Base-by-base conservation (phyloP, 352 stramenopile genomes). In the Globisporangium perplexum region DNA sequence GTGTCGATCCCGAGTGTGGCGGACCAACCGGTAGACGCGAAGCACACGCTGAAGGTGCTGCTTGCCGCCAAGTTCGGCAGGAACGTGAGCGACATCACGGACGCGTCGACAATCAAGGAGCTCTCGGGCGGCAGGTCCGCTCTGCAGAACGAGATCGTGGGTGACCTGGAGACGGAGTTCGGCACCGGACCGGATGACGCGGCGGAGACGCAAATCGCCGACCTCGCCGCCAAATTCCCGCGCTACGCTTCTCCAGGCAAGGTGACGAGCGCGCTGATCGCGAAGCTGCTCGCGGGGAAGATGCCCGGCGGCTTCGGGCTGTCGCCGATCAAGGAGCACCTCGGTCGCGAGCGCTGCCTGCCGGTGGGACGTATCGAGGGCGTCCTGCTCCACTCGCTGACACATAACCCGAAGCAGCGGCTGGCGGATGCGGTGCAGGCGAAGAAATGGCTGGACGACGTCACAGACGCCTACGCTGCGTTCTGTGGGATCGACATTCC, bases 141-240 rank as follows among this genome's bases (percentile, higher is more conserved):
- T 22, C 66, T 94, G n/a, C 84, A 95, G 55, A 96, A 95, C 55
- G 86, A 96, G 65, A 79, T 96, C 24, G 73, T 92, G 28, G 84
- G 84, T 12, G 86, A 96, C n/a, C 31, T 96, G 33, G 83, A 88
- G 65, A 86, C 78, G 59, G 86, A 96, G 66, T 95, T 96, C 31
- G 84, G 83, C 26, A 83, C 72, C 18, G 68, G 60, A 12, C 70
- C 72, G 14, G 86, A 95, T 23, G 83, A 90, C 42, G 82, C 72
- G 8, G 80, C 77, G 24, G 84, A 96, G 35, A 74, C 81, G 53
- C 89, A 88, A 66, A 42, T 96, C 36, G 43, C 28, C 4, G 82
- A 94, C 44, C 57, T 96, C 14, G 82, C 86, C 10, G 51, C 46
- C 42, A 88, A 89, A 58, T 83, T 88, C 63, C 58, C 67, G 7